Base-by-base conservation (phyloP, 768 basidiomycete species). In the Suillus clintonianus region DNA sequence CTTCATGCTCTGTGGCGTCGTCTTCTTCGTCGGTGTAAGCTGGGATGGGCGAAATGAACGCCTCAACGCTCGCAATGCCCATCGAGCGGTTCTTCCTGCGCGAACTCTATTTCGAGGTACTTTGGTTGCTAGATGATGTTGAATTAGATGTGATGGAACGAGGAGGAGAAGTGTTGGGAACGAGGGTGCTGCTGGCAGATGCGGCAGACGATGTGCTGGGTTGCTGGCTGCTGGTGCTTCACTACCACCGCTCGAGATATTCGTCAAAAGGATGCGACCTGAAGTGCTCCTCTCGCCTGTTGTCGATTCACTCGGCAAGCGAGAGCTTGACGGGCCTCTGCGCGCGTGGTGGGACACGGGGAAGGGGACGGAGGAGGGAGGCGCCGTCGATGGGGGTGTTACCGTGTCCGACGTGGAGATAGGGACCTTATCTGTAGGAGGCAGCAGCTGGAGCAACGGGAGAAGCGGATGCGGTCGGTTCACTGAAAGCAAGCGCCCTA, bases 331-430 rank as follows among this genome's bases (percentile, higher is more conserved):
- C 37, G 13, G 65, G 58, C 1, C 58, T 59, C 15, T 70, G 72
- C 1, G 67, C 8, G 36, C 70, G 72, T 5, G 74, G 72, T 14
- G 72, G 72, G 13, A 63, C n/a, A n/a, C 65, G 41, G 74, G 71
- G 36, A 67, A 24, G 14, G 64, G 69, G 1, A 48, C 1, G 24
- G 39, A 19, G 27, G 39, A 27, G 39, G 56, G 37, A 19, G 10
- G 39, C 10, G 37, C 70, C 13, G 62, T 60, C 9, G 67, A 34
- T 4, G 67, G 34, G 14, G 50, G 48, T 14, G 42, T 3, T 61
- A 13, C 14, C 59, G 30, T 34, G 22, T 55, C 34, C 9, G 61
- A 27, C 6, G n/a, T 15, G 7, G 60, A 34, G 11, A 14, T 13
- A 11, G 50, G 15, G 19, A 43, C 27, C 3, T 30, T 19, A 41